Conservation (phyloP, 768 basidiomycete species). For the Hemileccinum rubropunctum region DNA sequence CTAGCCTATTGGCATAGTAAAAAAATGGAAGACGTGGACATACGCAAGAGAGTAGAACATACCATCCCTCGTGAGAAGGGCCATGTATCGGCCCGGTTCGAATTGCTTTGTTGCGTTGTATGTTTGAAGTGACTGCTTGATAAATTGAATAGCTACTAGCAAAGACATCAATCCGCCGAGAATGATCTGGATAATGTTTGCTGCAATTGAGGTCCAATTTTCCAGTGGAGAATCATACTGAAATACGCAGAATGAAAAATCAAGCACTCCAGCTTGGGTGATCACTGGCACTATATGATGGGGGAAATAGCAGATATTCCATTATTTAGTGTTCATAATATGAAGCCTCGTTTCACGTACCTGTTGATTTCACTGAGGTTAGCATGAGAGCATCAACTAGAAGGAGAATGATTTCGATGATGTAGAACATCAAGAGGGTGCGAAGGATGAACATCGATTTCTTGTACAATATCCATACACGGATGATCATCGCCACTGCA, state of each 20-base stretch:
- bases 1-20: not conserved
- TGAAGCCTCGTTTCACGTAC: too few species aligned
- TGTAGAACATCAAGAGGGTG: too few species aligned
- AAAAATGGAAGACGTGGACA: not conserved
- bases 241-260: too few species aligned
- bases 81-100: not conserved
- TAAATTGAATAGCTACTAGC: not conserved
- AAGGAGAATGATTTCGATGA: not conserved
- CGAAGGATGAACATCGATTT: too few species aligned
- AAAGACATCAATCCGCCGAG: not conserved
- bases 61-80: not conserved
- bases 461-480: not conserved
- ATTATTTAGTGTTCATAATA: too few species aligned
- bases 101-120: not conserved
- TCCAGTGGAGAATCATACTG: too few species aligned
- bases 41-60: not conserved
- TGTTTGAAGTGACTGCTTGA: not conserved
- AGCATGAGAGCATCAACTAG: too few species aligned
- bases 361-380: too few species aligned
- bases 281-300: too few species aligned
- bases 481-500: not conserved
- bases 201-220: too few species aligned
- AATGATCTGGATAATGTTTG: not conserved
- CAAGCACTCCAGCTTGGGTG: too few species aligned
- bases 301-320: too few species aligned